phyloP scores from a whole-genome alignment of 2,329 filamentous ascomycete species.

The Epichloe festucae region DNA sequence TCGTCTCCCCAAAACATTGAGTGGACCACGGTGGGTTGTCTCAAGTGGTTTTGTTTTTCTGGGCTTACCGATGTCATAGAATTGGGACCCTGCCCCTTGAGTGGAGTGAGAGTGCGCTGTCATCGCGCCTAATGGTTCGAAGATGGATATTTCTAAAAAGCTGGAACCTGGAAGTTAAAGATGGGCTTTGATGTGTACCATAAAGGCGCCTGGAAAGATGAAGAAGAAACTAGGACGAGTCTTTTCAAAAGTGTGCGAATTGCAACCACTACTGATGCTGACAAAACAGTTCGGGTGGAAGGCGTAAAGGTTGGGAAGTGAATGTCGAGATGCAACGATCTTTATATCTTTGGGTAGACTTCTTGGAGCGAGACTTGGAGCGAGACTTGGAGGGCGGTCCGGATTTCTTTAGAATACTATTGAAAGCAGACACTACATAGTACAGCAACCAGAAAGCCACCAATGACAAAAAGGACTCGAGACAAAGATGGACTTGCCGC shows the following conservation, averaged over 20 bases:
- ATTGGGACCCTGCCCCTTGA: neutral
- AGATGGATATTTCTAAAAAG: neutral
- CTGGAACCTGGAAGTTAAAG: neutral
- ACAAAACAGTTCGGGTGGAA: neutral
- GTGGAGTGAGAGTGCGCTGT: neutral
- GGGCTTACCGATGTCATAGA: conserved; percentile 33
- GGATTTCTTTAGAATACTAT: neutral
- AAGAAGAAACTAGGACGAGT: neutral
- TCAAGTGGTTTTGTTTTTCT: neutral
- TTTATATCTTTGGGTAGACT: neutral
- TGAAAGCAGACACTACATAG: neutral
- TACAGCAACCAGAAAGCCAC: too few relatives aligned
- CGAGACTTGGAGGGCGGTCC: neutral
- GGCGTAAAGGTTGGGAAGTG: neutral
- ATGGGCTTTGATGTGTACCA: neutral
- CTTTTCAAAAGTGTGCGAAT: neutral
- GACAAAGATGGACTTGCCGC: neutral
- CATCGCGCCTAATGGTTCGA: neutral
- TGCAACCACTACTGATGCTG: neutral
- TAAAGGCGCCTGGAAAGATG: neutral
- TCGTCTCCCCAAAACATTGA: neutral
- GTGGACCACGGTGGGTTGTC: neutral
- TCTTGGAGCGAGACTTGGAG: too few relatives aligned
- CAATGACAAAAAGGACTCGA: neutral
- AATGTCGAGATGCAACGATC: neutral